Percentiles rank a stretch among this genome's conserved stretches.
These are phyloP conservation scores for Yamadazyma philogaea DNA, from an alignment of 805 yeast species.

Conservation along the genomic window DNA sequence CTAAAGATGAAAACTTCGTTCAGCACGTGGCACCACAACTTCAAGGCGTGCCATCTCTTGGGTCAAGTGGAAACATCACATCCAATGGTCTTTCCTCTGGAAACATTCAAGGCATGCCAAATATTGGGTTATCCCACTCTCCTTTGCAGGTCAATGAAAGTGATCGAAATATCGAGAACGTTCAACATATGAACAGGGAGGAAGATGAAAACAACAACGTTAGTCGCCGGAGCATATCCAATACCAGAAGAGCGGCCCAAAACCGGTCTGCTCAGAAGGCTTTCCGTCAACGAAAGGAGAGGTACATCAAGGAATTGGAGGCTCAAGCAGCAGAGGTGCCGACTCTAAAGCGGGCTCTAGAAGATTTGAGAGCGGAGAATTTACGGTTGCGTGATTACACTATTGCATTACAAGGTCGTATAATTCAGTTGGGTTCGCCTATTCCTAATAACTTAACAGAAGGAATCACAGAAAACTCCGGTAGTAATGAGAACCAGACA, in stretches of 20 bases:
- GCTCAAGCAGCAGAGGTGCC: slow-evolving; percentile 61
- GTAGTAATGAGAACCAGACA: background rate
- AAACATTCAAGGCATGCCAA: background rate
- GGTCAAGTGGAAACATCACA: background rate
- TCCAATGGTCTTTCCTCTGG: background rate
- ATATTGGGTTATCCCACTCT: background rate
- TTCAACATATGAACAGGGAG: background rate
- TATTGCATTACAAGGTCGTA: slow-evolving; percentile 62
- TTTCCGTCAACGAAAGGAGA: slow-evolving; percentile 80
- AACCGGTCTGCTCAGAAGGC: slow-evolving; percentile 91
- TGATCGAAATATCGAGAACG: background rate
- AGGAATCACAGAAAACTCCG: background rate
- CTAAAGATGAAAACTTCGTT: background rate
- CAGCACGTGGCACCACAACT: background rate
- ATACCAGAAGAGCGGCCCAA: slow-evolving; percentile 85
- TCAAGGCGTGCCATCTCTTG: background rate
- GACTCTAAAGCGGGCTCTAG: slow-evolving; percentile 60
- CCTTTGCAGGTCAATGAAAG: background rate
- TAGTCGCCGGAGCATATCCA: slow-evolving; percentile 42
- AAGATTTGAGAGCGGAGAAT: slow-evolving; percentile 67
- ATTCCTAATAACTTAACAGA: background rate
- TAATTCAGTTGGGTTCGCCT: slow-evolving; percentile 46
- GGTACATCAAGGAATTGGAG: slow-evolving; percentile 78
- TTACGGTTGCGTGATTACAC: slow-evolving; percentile 70
- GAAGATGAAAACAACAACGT: background rate